These are phyloP conservation scores for Centrapalus pauciflorus DNA, from an alignment of 129 eudicot species.

Conservation along the genomic window DNA sequence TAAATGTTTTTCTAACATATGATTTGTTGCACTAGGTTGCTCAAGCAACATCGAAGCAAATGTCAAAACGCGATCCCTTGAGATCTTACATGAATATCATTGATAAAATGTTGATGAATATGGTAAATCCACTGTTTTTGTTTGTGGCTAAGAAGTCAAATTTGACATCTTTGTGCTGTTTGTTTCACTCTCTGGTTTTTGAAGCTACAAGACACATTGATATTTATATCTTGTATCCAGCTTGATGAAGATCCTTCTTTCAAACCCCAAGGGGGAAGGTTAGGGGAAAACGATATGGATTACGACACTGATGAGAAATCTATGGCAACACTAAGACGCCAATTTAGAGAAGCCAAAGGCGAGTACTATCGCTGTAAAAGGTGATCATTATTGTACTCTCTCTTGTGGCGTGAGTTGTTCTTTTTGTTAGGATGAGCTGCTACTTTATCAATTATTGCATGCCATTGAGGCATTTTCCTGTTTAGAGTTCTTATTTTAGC, in stretches of 20 bases:
- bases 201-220: background rate
- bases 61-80: constrained; percentile 90
- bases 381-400: constrained; percentile 21
- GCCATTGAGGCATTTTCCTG: background rate
- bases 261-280: constrained; percentile 92
- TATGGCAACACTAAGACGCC: constrained; percentile 89
- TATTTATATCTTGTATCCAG: constrained; percentile 20
- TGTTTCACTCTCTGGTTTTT: background rate
- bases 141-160: background rate
- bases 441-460: background rate
- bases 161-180: background rate
- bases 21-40: constrained; percentile 62
- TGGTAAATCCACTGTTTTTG: constrained; percentile 49
- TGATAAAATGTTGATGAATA: constrained; percentile 62
- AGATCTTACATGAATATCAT: constrained; percentile 87
- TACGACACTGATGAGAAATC: constrained; percentile 81
- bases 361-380: constrained; percentile 83
- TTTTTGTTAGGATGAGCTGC: background rate
- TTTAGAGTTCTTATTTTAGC: background rate
- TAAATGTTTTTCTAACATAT: background rate
- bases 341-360: constrained; percentile 64
- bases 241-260: constrained; percentile 84
- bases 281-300: constrained; percentile 98
- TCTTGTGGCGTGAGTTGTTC: background rate
- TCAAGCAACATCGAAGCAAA: constrained; percentile 95